Percentiles rank a stretch among this genome's conserved stretches.
phyloP scores from a whole-genome alignment of 2,329 filamentous ascomycete genomes.

The Aspergillus caelatus region DNA sequence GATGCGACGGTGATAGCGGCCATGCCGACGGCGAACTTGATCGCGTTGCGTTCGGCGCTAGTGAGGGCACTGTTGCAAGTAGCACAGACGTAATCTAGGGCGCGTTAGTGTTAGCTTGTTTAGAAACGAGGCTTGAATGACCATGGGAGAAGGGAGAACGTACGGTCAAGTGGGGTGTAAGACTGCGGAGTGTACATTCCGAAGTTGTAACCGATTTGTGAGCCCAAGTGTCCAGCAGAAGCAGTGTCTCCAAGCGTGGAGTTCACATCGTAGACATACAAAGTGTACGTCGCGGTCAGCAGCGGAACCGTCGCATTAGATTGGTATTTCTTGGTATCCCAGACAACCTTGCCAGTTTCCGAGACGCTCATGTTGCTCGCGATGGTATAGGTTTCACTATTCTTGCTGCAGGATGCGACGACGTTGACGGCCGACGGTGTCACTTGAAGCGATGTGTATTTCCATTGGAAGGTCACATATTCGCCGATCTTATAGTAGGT shows the following conservation, averaged over 20 bases:
- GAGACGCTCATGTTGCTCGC: conserved; percentile 60
- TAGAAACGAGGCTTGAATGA: conserved; percentile 5
- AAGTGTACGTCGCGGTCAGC: conserved; percentile 63
- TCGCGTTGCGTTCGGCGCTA: conserved; percentile 55
- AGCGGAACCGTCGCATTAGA: conserved; percentile 54
- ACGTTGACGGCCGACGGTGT: conserved; percentile 64
- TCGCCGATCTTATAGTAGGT: conserved; percentile 68
- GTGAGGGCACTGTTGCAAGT: conserved; percentile 60
- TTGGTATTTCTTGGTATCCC: conserved; percentile 63
- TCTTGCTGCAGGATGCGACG: conserved; percentile 62
- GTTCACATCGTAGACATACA: conserved; percentile 63
- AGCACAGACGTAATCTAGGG: conserved; percentile 56
- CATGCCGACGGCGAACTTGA: conserved; percentile 60
- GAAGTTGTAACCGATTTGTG: conserved; percentile 58
- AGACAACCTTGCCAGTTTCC: conserved; percentile 56
- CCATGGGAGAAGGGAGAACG: conserved; percentile 24
- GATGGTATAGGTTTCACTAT: conserved; percentile 64
- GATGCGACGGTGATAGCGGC: conserved; percentile 59
- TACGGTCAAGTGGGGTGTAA: conserved; percentile 55
- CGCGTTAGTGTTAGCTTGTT: conserved; percentile 20
- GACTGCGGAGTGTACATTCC: conserved; percentile 64
- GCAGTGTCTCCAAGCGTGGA: conserved; percentile 56
- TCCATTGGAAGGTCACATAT: conserved; percentile 67
- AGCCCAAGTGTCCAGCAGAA: conserved; percentile 57
- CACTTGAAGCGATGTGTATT: conserved; percentile 66